These are phyloP conservation scores for Ampelomyces quisqualis DNA, from an alignment of 2,329 filamentous ascomycete species.

Conservation along the genomic window DNA sequence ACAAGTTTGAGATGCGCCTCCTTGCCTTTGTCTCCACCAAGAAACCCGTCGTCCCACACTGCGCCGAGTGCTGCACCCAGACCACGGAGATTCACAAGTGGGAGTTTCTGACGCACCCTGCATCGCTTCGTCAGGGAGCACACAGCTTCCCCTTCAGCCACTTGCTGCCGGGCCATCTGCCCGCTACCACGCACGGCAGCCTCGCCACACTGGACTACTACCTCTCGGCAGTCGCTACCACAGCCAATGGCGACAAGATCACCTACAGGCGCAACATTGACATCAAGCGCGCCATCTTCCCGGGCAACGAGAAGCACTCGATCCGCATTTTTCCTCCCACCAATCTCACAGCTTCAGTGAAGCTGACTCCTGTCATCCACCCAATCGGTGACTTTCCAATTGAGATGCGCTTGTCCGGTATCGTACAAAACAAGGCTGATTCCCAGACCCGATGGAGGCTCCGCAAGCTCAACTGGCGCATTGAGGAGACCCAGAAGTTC, in stretches of 20 bases:
- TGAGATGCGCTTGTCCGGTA: constrained; percentile 79
- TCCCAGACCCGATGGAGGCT: constrained; percentile 83
- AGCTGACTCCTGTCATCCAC: constrained; percentile 80
- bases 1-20: constrained; percentile 72
- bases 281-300: constrained; percentile 76
- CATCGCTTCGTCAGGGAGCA: constrained; percentile 50
- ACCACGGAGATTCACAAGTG: constrained; percentile 75
- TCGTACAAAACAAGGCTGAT: constrained; percentile 67
- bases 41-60: constrained; percentile 78
- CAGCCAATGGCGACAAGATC: constrained; percentile 62
- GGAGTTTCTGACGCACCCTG: constrained; percentile 61
- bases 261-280: constrained; percentile 67
- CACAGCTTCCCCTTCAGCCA: constrained; percentile 89
- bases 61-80: constrained; percentile 71
- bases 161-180: constrained; percentile 80
- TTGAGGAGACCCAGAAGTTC: constrained; percentile 82
- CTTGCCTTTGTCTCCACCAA: constrained; percentile 72
- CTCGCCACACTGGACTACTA: constrained; percentile 76
- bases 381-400: constrained; percentile 81
- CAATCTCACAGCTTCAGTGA: constrained; percentile 82
- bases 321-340: constrained; percentile 95
- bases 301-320: constrained; percentile 80
- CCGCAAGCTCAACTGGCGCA: constrained; percentile 87
- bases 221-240: constrained; percentile 56
- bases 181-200: constrained; percentile 74